Conservation (phyloP, 2,329 filamentous ascomycete genomes). For the Claviceps sp. region DNA sequence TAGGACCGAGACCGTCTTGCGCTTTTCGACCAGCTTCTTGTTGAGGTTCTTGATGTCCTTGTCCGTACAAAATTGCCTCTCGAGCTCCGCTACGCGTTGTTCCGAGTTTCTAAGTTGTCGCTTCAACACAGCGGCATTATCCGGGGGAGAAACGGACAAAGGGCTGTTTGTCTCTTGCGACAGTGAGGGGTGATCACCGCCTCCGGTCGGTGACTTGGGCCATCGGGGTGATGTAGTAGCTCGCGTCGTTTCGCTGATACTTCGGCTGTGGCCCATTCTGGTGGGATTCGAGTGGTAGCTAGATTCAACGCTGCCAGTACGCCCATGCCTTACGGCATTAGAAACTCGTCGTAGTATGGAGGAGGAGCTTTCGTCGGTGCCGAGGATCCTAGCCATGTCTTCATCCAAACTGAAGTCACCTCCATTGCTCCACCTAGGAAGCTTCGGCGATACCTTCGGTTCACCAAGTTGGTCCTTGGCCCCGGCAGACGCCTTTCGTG, state of each 20-base stretch:
- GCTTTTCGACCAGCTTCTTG: slow-evolving; percentile 79
- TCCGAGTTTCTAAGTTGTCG: slow-evolving; percentile 71
- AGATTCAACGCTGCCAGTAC: slow-evolving; percentile 66
- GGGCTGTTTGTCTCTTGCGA: slow-evolving; percentile 56
- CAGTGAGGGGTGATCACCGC: slow-evolving; percentile 36
- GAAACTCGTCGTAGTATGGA: slow-evolving; percentile 82
- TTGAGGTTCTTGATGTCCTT: slow-evolving; percentile 63
- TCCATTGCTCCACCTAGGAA: slow-evolving; percentile 63
- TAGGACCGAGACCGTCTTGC: slow-evolving; percentile 86
- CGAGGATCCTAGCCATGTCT: slow-evolving; percentile 82
- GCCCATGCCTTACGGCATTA: slow-evolving; percentile 84
- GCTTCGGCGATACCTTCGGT: slow-evolving; percentile 47
- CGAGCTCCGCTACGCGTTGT: slow-evolving; percentile 73
- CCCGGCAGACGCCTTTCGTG: slow-evolving; percentile 34
- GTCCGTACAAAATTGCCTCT: slow-evolving; percentile 57
- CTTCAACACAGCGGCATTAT: slow-evolving; percentile 56
- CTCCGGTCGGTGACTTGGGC: slow-evolving; percentile 49
- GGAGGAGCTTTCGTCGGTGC: slow-evolving; percentile 60
- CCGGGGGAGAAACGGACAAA: slow-evolving; percentile 45
- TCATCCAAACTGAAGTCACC: slow-evolving; percentile 91
- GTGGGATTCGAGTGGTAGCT: slow-evolving; percentile 23
- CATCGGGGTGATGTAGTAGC: slow-evolving; percentile 52
- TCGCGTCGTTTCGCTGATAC: slow-evolving; percentile 54
- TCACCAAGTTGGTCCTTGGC: slow-evolving; percentile 25
- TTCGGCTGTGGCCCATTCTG: slow-evolving; percentile 41